Conservation (phyloP, 2,329 filamentous ascomycete species). For the Escovopsis weberi region DNA sequence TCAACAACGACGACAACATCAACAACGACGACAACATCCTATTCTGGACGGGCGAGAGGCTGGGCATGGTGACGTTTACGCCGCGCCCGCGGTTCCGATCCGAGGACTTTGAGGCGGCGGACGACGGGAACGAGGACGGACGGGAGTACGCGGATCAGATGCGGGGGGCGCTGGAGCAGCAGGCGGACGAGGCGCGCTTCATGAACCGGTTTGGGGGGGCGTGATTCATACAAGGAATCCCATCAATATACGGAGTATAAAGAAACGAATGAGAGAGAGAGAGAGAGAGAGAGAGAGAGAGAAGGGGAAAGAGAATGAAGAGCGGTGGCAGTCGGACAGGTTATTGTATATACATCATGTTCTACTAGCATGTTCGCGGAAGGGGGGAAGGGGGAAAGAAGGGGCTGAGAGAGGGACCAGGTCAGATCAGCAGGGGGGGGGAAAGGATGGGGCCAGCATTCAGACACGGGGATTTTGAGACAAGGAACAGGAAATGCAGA, state of each 20-base stretch:
- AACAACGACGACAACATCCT: conserved; percentile 47
- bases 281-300: no score
- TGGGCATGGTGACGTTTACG: conserved; percentile 59
- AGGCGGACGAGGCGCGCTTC: conserved; percentile 67
- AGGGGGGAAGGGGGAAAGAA: no score
- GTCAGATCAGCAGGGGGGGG: no score
- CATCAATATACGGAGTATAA: no score
- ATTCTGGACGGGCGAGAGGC: conserved; percentile 75
- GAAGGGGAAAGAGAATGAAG: not conserved
- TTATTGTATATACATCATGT: not conserved
- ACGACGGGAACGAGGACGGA: conserved; percentile 38
- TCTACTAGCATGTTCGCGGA: no score
- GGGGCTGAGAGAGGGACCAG: no score
- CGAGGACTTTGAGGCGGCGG: conserved; percentile 34
- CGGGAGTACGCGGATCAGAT: conserved; percentile 53
- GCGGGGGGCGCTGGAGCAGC: conserved; percentile 57
- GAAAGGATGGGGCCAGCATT: no score
- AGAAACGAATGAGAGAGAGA: no score
- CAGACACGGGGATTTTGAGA: no score
- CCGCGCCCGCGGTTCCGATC: conserved; percentile 31
- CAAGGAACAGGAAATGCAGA: no score
- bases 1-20: conserved; percentile 40
- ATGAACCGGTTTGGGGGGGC: conserved; percentile 44
- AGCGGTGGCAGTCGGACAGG: not conserved
- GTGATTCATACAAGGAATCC: no score